Evolutionary conservation across 2,329 filamentous ascomycete species (phyloP).

Genomic region (Xylaria sp.): DNA sequence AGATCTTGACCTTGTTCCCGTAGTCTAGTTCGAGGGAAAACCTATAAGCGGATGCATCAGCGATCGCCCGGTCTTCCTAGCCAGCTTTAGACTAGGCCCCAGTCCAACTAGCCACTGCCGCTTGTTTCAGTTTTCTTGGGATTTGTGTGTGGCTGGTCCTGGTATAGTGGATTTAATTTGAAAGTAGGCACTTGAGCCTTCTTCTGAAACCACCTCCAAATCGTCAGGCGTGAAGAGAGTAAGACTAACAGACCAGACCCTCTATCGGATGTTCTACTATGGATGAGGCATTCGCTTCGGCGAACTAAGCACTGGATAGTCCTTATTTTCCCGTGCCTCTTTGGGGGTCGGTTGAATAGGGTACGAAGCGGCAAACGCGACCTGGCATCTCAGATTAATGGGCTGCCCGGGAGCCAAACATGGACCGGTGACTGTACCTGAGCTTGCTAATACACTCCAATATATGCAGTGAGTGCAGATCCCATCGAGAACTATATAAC

Average conservation of each 20-base stretch:
- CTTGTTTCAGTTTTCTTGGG: background rate
- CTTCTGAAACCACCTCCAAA: background rate
- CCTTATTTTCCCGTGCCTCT: too few relatives aligned
- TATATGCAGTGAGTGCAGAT: constrained; percentile 2
- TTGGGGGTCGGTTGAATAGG: too few relatives aligned
- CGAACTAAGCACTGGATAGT: too few relatives aligned
- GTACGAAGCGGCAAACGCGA: too few relatives aligned
- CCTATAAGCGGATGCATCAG: background rate
- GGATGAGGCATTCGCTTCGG: background rate
- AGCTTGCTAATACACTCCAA: constrained; percentile 6
- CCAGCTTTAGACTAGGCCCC: background rate
- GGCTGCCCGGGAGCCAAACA: too few relatives aligned
- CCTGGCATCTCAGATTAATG: too few relatives aligned
- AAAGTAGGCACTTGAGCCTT: background rate
- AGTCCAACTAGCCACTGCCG: background rate
- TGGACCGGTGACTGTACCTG: constrained; percentile 5
- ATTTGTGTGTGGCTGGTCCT: background rate
- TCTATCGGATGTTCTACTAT: background rate
- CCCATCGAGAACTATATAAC: background rate
- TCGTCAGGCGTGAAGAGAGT: background rate
- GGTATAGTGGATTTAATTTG: background rate
- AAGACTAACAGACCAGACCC: background rate
- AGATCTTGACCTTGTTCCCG: background rate
- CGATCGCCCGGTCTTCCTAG: constrained; percentile 2
- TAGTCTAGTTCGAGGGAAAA: background rate